Evolutionary conservation across 257 asterid species (phyloP), one percentile per base, ranked within the genome.

Genomic region (Capsicum chinense): DNA sequence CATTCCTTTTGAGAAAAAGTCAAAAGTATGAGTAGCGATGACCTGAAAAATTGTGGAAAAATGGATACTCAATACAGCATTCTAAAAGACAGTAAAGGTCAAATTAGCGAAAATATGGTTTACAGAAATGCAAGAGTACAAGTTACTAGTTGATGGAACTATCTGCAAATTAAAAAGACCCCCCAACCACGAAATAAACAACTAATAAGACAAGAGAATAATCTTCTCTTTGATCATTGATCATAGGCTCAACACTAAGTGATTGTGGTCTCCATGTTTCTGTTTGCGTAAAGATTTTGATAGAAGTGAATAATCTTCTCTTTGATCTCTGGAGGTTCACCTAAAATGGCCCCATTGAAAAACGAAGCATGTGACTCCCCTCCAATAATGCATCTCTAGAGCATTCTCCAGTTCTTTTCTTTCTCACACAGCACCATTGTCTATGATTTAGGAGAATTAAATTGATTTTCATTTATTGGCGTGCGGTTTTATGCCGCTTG

Each of bases 1-100:
- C 63, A 78, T 80, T 85, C 89, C 80, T 85, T 26, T 76, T 6
- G 83, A 78, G 80, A 88, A 88, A 59, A 87, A 83, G 52, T 88
- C 87, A 14, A 88, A 87, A 66, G 33, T 87, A 85, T 35, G 89
- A 85, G 15, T 83, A 50, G 88, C 76, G 81, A 88, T 83, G 47
- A 88, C 89, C 91, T 88, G 88, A 44, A 87, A 80, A 84, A 17
- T 47, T 79, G 33, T 26, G 33, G 33, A 26, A 26, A 26, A 26
- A 26, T 26, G 48, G 48, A 54, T 52, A 52, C 58, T 54, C 64
- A 50, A 82, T 39, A 66, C 26, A 50, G 79, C 33, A 82, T 50
- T 63, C 59, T 39, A 78, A 66, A 66, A n/a, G 56, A 74, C 35
- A 7, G 39, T 66, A 15, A 78, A 59, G 42, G 64, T 15, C 37